Base-by-base conservation (phyloP, 345 rosid species). In the Mallotus nudiflorus region DNA sequence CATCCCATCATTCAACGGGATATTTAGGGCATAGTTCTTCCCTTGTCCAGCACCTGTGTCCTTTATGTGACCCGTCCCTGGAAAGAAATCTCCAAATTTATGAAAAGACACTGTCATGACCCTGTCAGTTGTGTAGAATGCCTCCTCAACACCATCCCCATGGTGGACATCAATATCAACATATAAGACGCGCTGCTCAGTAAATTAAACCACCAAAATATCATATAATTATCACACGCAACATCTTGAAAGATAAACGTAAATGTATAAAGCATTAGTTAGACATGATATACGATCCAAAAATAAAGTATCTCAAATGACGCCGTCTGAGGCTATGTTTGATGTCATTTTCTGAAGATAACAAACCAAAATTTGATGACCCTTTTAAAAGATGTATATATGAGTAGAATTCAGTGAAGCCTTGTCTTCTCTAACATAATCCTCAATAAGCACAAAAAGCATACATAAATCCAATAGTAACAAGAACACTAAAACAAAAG, bases 31-130 rank as follows among this genome's bases (percentile, higher is more conserved):
- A 82, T 95, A 95, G 77, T 81, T 73, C 76, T 89, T 92, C 42
- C 99, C 98, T 8, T 75, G 69, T 8, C 82, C 90, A 5, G 74
- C 84, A 10, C 99, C 98, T 14, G 81, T 78, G 55, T 95, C 99
- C 76, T 80, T 85, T 70, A 95, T 86, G 77, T 90, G 97, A 39
- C 99, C 98, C 24, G 92, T 89, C 45, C 99, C 99, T 0, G 99
- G 99, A 81, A 95, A 95, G 83, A 88, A 95, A 73, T 95, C 99
- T 50, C 99, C 99, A 74, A 80, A 95, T 76, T 95, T 92, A 78
- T 95, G 99, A 71, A 95, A 95, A 62, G 99, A 95, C 64, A 95
- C 98, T 3, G 97, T 95, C 99, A 95, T 95, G 33, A 95, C 99
- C 83, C 99, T 91, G 80, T 95, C 99, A n/a, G 99, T 95, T 19